Evolutionary conservation across 345 rosid species (phyloP).

Genomic region (Citrus cavaleriei): DNA sequence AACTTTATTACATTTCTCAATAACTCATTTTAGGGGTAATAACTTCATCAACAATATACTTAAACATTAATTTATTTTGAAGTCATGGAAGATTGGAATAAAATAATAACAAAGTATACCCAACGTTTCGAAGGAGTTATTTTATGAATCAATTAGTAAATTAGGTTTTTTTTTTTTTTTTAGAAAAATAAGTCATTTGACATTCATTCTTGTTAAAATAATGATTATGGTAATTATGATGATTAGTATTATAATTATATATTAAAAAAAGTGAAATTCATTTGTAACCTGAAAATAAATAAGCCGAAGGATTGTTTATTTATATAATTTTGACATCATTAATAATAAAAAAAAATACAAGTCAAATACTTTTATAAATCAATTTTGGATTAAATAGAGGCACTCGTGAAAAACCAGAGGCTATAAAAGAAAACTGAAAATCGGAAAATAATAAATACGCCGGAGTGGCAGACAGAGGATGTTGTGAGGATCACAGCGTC

Average conservation of each 20-base stretch:
- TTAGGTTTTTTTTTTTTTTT: neutral
- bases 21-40: too few relatives aligned
- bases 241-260: too few relatives aligned
- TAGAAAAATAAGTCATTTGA: neutral
- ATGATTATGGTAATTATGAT: neutral
- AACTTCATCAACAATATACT: too few relatives aligned
- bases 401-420: neutral
- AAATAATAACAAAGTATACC: too few relatives aligned
- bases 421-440: neutral
- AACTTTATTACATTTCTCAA: neutral
- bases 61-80: too few relatives aligned
- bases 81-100: too few relatives aligned
- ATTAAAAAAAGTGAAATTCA: neutral
- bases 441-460: neutral
- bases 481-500: constrained; percentile 30
- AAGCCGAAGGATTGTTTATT: neutral
- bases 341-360: neutral
- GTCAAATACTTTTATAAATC: neutral
- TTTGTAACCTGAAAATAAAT: neutral
- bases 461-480: constrained; percentile 45
- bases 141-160: neutral
- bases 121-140: neutral
- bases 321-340: neutral
- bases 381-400: neutral
- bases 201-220: neutral